Percentiles rank a stretch among this genome's conserved stretches.
Conservation (phyloP, 495 filamentous ascomycete genomes). For the Xylaria palmicola region DNA sequence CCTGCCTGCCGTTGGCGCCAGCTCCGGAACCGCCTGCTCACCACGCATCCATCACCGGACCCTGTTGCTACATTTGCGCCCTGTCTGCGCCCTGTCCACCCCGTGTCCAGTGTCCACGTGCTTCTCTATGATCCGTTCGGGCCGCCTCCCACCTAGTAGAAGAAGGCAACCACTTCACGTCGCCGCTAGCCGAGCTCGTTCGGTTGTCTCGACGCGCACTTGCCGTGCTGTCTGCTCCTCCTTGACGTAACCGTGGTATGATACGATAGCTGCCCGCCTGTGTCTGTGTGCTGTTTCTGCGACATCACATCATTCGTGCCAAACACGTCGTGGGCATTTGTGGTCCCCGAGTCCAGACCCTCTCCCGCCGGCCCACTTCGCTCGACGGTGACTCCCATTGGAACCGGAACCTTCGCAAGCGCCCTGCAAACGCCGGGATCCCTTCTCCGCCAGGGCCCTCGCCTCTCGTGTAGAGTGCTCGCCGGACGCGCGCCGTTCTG, state of each 20-base stretch:
- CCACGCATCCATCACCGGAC: background rate
- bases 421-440: background rate
- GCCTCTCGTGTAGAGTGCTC: conserved; percentile 14
- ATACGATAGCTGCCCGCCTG: background rate
- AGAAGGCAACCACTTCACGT: background rate
- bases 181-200: background rate
- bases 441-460: background rate
- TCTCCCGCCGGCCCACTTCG: conserved; percentile 3
- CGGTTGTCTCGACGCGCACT: background rate
- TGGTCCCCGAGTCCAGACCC: background rate
- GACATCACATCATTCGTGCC: background rate
- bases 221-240: background rate
- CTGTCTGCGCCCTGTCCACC: background rate
- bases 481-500: conserved; percentile 7
- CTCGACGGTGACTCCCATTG: background rate
- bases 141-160: background rate
- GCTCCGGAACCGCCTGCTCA: background rate
- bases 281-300: conserved; percentile 9
- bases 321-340: background rate
- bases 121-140: background rate
- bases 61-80: background rate
- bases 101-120: background rate
- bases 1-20: background rate
- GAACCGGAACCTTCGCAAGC: background rate
- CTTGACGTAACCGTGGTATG: background rate